Evolutionary conservation across 257 asterid species (phyloP).

Genomic region (Coffea eugenioides): DNA sequence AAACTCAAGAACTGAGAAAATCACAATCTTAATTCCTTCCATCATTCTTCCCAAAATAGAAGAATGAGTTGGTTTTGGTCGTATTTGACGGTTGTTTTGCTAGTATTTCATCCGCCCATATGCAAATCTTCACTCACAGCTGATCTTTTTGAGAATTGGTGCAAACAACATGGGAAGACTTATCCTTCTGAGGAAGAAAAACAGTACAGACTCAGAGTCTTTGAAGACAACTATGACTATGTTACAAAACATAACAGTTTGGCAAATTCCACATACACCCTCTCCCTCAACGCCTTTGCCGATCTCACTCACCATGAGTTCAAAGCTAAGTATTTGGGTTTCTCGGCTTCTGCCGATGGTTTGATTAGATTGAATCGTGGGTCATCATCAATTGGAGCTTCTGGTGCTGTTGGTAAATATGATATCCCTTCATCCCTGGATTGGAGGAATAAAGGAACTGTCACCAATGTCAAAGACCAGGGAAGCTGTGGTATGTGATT

Average conservation of each 20-base stretch:
- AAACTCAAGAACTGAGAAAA: background rate
- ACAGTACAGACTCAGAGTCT: slow-evolving; percentile 49
- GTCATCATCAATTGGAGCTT: slow-evolving; percentile 23
- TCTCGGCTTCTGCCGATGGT: slow-evolving; percentile 47
- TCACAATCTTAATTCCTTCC: background rate
- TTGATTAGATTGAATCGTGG: slow-evolving; percentile 56
- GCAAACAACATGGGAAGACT: slow-evolving; percentile 54
- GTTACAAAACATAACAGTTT: slow-evolving; percentile 48
- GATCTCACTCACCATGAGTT: slow-evolving; percentile 89
- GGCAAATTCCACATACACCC: slow-evolving; percentile 58
- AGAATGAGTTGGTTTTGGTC: slow-evolving; percentile 45
- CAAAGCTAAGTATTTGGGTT: slow-evolving; percentile 67
- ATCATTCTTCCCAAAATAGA: background rate
- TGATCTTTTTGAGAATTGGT: slow-evolving; percentile 73
- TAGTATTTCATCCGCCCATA: slow-evolving; percentile 32
- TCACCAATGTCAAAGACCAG: slow-evolving; percentile 84
- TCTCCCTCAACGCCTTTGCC: slow-evolving; percentile 76
- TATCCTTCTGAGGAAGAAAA: slow-evolving; percentile 72
- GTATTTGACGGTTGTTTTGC: slow-evolving; percentile 28
- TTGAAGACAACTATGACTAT: slow-evolving; percentile 55
- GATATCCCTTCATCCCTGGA: slow-evolving; percentile 67
- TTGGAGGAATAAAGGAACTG: slow-evolving; percentile 91
- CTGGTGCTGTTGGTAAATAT: slow-evolving; percentile 27
- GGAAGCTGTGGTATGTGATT: slow-evolving; percentile 74
- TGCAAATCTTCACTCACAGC: slow-evolving; percentile 47